A percentile compares a stretch with the other conserved stretches of the same genome.
Conservation (phyloP, 1,284 basidiomycete genomes). For the Heterobasidion parviporum region DNA sequence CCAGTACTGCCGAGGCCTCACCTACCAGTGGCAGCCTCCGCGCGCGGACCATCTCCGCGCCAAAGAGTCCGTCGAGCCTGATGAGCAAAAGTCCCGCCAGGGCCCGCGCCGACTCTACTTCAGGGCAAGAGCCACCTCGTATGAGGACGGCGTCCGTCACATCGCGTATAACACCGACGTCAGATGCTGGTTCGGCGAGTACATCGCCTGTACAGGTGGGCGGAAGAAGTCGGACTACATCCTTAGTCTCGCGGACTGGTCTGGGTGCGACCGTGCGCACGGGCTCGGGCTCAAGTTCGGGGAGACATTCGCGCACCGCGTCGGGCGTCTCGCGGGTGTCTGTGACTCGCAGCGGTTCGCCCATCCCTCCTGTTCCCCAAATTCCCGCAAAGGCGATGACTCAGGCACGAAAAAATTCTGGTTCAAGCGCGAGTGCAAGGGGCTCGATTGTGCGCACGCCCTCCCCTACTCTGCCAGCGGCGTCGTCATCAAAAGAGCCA, state of each 20-base stretch:
- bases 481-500: slow-evolving; percentile 8
- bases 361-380: slow-evolving; percentile 13
- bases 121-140: slow-evolving; percentile 3
- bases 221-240: slow-evolving; percentile 11
- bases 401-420: slow-evolving; percentile 6
- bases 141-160: slow-evolving; percentile 3
- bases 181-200: slow-evolving; percentile 3
- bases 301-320: slow-evolving; percentile 10
- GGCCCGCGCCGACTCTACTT: slow-evolving; percentile 1
- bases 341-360: slow-evolving; percentile 13
- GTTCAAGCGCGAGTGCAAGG: background rate
- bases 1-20: slow-evolving; percentile 1
- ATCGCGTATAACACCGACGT: slow-evolving; percentile 4
- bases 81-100: slow-evolving; percentile 11
- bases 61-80: slow-evolving; percentile 6
- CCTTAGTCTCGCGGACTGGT: slow-evolving; percentile 5
- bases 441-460: slow-evolving; percentile 28
- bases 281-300: slow-evolving; percentile 16
- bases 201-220: slow-evolving; percentile 1
- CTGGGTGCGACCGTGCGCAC: slow-evolving; percentile 8
- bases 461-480: slow-evolving; percentile 43
- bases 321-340: slow-evolving; percentile 8
- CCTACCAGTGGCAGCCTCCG: slow-evolving; percentile 1
- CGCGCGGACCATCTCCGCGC: slow-evolving; percentile 7
- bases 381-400: slow-evolving; percentile 3